Percentiles rank a stretch among this genome's conserved stretches.
phyloP scores from a whole-genome alignment of 495 filamentous ascomycete genomes.

The Baudoinia panamericana region DNA sequence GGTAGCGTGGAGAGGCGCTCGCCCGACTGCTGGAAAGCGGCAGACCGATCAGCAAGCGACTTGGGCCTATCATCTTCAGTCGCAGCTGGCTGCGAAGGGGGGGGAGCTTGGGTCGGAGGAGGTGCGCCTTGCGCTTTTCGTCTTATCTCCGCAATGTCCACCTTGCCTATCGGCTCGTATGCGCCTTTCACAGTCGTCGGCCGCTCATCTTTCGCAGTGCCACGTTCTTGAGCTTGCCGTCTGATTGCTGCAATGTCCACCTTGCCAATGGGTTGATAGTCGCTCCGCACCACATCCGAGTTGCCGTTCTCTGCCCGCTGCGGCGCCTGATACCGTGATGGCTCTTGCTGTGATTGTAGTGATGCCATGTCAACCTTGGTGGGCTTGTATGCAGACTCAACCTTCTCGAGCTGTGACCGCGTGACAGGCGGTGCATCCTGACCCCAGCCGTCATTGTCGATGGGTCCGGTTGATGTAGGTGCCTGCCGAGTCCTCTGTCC shows the following conservation, averaged over 20 bases:
- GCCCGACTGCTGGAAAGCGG: slow-evolving; percentile 42
- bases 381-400: slow-evolving; percentile 80
- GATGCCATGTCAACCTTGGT: slow-evolving; percentile 84
- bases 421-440: slow-evolving; percentile 83
- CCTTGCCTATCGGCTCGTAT: slow-evolving; percentile 86
- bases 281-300: slow-evolving; percentile 64
- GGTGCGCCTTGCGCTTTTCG: slow-evolving; percentile 58
- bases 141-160: slow-evolving; percentile 87
- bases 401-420: slow-evolving; percentile 80
- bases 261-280: slow-evolving; percentile 93
- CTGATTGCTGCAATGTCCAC: slow-evolving; percentile 87
- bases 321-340: slow-evolving; percentile 39
- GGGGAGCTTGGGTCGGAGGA: slow-evolving; percentile 26
- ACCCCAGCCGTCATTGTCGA: slow-evolving; percentile 80
- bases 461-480: slow-evolving; percentile 35
- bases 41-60: slow-evolving; percentile 52
- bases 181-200: slow-evolving; percentile 76
- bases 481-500: slow-evolving; percentile 37
- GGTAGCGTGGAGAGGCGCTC: slow-evolving; percentile 78
- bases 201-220: slow-evolving; percentile 52
- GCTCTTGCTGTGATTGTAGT: slow-evolving; percentile 52
- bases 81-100: slow-evolving; percentile 30
- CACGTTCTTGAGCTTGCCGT: slow-evolving; percentile 55
- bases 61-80: slow-evolving; percentile 37
- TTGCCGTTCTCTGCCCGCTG: slow-evolving; percentile 29